A percentile compares a stretch with the other conserved stretches of the same genome.
phyloP scores from a whole-genome alignment of 2,329 filamentous ascomycete species.

The Didymella sp. region DNA sequence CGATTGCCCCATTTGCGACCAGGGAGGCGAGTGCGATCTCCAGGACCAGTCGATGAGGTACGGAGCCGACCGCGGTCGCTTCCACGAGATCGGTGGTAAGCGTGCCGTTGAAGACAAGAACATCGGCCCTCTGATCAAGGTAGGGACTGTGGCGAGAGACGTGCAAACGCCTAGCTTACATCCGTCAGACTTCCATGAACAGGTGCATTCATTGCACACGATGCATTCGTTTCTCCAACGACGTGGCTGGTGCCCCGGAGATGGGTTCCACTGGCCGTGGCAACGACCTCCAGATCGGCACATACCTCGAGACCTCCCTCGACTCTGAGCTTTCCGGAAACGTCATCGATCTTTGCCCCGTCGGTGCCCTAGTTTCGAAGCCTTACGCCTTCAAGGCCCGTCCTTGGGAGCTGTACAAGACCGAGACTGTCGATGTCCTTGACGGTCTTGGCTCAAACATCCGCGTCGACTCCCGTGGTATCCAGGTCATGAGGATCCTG shows the following conservation, averaged over 20 bases:
- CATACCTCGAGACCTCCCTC: constrained; percentile 92
- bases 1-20: constrained; percentile 97
- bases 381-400: constrained; percentile 96
- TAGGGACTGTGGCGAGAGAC: constrained; percentile 29
- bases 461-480: constrained; percentile 86
- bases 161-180: constrained; percentile 34
- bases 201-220: constrained; percentile 98
- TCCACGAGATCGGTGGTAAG: constrained; percentile 95
- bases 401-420: constrained; percentile 96
- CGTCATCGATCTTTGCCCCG: constrained; percentile 96
- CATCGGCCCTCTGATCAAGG: constrained; percentile 93
- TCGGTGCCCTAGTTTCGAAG: constrained; percentile 95
- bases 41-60: constrained; percentile 99
- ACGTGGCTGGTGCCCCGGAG: constrained; percentile 93
- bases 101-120: constrained; percentile 99
- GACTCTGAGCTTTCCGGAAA: constrained; percentile 96
- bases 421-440: constrained; percentile 92
- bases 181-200: constrained; percentile 88
- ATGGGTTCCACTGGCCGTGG: constrained; percentile 93
- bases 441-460: constrained; percentile 95
- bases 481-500: constrained; percentile 94
- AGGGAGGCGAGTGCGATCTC: constrained; percentile 98
- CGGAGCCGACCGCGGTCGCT: constrained; percentile 91
- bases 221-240: constrained; percentile 97
- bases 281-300: constrained; percentile 97